These are phyloP conservation scores for Sporisorium iseilematis-ciliati DNA, from an alignment of 1,284 basidiomycete species.

Conservation along the genomic window DNA sequence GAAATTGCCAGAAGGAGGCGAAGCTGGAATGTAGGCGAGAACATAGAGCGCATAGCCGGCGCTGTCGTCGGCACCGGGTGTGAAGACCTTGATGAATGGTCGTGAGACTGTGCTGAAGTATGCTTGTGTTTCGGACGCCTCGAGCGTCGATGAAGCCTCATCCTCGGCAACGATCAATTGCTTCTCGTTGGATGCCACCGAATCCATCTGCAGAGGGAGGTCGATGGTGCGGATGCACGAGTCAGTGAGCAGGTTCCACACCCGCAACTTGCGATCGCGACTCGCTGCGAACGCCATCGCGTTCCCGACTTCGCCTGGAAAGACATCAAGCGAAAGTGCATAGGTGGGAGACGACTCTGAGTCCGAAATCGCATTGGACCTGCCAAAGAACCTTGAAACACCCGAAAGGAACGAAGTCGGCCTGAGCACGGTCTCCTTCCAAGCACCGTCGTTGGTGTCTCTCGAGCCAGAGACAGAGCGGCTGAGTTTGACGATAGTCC, in stretches of 20 bases:
- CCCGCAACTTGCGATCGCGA: slow-evolving; percentile 63
- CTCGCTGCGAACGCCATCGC: slow-evolving; percentile 60
- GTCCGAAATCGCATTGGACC: slow-evolving; percentile 42
- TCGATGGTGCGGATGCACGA: slow-evolving; percentile 62
- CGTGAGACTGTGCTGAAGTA: slow-evolving; percentile 43
- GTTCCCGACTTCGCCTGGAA: slow-evolving; percentile 36
- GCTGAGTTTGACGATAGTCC: slow-evolving; percentile 58
- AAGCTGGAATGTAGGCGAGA: slow-evolving; percentile 61
- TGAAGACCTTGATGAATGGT: slow-evolving; percentile 51
- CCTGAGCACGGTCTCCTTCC: slow-evolving; percentile 55
- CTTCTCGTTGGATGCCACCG: slow-evolving; percentile 24
- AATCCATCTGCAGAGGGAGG: slow-evolving; percentile 48
- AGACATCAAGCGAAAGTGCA: slow-evolving; percentile 54
- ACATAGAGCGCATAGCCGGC: slow-evolving; percentile 51
- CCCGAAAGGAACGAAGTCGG: slow-evolving; percentile 61
- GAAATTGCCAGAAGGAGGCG: slow-evolving; percentile 55
- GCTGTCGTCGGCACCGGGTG: slow-evolving; percentile 42
- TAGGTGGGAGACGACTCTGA: slow-evolving; percentile 47
- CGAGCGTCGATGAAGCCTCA: neutral
- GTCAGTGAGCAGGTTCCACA: slow-evolving; percentile 65
- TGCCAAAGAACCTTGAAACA: slow-evolving; percentile 60
- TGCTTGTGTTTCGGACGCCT: slow-evolving; percentile 28
- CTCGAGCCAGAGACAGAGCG: slow-evolving; percentile 29
- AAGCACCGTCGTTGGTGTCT: slow-evolving; percentile 38
- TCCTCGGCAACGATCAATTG: slow-evolving; percentile 40